Conservation (phyloP, 192 early-diverging fungal species). For the Phlyctochytrium bullatum region DNA sequence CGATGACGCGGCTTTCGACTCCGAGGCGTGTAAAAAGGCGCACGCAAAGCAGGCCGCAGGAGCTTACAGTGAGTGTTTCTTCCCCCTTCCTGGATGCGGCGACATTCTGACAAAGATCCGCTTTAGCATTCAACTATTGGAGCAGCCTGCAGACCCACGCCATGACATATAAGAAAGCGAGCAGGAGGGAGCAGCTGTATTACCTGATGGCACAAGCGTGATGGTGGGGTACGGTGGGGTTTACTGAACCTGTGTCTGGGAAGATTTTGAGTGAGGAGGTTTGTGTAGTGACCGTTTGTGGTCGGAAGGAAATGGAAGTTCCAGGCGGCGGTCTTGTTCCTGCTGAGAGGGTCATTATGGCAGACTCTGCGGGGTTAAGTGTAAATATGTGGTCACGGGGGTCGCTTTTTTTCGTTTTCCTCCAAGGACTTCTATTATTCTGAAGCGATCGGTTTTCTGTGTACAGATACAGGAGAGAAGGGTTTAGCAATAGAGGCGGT, state of each 20-base stretch:
- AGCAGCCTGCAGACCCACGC: not conserved
- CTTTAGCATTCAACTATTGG: not conserved
- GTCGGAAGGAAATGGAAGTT: too few relatives aligned
- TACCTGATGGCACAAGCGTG: not conserved
- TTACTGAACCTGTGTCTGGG: not conserved
- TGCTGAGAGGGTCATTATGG: too few relatives aligned
- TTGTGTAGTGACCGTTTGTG: too few relatives aligned
- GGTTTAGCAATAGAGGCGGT: too few relatives aligned
- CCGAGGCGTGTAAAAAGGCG: not conserved
- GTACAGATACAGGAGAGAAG: too few relatives aligned
- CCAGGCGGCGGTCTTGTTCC: too few relatives aligned
- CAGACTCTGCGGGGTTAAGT: too few relatives aligned
- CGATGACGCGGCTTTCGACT: not conserved
- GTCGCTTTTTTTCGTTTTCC: too few relatives aligned
- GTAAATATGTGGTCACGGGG: too few relatives aligned
- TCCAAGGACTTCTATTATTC: too few relatives aligned
- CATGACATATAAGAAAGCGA: not conserved
- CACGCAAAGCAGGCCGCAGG: not conserved
- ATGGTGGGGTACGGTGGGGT: not conserved
- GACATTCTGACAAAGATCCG: not conserved
- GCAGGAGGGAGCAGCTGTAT: not conserved
- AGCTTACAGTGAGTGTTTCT: not conserved
- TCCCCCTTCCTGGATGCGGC: not conserved
- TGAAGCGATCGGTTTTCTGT: too few relatives aligned
- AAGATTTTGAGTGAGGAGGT: too few relatives aligned